phyloP scores from a whole-genome alignment of 257 asterid species.

The Ballota nigra region DNA sequence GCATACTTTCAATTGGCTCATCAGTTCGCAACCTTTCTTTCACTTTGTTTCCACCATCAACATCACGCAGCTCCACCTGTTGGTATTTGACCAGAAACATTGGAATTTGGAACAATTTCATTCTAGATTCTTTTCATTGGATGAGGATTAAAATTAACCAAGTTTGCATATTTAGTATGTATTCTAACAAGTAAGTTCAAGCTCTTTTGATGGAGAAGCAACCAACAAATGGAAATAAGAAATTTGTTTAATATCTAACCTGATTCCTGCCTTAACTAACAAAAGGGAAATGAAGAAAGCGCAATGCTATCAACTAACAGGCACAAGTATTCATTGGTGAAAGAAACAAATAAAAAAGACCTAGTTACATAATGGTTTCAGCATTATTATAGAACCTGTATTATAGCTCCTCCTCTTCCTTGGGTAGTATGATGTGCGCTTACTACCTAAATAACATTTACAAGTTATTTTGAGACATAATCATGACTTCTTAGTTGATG shows the following conservation, averaged over 20 bases:
- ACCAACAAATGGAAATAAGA: conserved; percentile 2
- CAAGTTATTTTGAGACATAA: conserved; percentile 18
- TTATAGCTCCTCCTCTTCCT: conserved; percentile 98
- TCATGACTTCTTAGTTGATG: background rate
- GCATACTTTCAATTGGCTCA: conserved; percentile 86
- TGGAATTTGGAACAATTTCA: conserved; percentile 15
- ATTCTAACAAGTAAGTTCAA: conserved; percentile 10
- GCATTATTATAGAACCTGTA: conserved; percentile 56
- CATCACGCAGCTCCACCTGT: conserved; percentile 98
- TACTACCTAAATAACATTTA: conserved; percentile 54
- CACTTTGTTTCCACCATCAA: conserved; percentile 83
- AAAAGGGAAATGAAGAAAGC: background rate
- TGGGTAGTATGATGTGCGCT: conserved; percentile 88
- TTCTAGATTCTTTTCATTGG: background rate
- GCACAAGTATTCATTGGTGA: background rate
- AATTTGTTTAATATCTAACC: background rate
- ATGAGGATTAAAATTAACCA: background rate
- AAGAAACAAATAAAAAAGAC: background rate
- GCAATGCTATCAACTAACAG: background rate
- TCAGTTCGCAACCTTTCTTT: conserved; percentile 93
- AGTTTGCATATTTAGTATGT: background rate
- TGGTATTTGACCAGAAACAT: conserved; percentile 23
- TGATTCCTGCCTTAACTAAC: conserved; percentile 7
- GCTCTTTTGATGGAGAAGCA: background rate
- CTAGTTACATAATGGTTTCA: background rate